A percentile compares a stretch with the other conserved stretches of the same genome.
Evolutionary conservation across 768 basidiomycete species (phyloP).

Genomic region (Rubroboletus pulcherrimus): DNA sequence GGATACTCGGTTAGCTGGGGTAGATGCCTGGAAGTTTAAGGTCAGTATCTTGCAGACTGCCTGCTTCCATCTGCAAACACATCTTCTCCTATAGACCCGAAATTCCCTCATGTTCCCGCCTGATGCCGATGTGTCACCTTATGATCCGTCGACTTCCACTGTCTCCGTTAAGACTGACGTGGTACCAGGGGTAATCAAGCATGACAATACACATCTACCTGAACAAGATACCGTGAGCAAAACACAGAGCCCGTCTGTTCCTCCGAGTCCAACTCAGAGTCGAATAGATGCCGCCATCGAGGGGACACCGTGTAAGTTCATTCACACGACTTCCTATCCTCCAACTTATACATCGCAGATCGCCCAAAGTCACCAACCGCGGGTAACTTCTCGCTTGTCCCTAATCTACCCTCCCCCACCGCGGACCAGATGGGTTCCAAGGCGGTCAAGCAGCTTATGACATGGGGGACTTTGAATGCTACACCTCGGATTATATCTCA

Average conservation of each 20-base stretch:
- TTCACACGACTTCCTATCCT: background rate
- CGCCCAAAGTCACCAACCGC: conserved; percentile 53
- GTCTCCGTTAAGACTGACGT: conserved; percentile 31
- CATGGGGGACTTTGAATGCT: conserved; percentile 90
- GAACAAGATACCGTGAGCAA: conserved; percentile 58
- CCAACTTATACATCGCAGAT: conserved; percentile 43
- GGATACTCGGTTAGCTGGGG: conserved; percentile 66
- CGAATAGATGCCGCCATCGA: conserved; percentile 89
- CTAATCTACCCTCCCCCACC: conserved; percentile 83
- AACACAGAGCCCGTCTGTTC: conserved; percentile 47
- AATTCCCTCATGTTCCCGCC: conserved; percentile 96
- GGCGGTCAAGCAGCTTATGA: conserved; percentile 92
- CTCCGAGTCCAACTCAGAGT: conserved; percentile 88
- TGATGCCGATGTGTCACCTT: conserved; percentile 83
- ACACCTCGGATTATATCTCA: conserved; percentile 85
- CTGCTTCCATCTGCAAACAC: background rate
- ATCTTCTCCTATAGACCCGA: conserved; percentile 54
- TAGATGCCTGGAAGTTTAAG: conserved; percentile 83
- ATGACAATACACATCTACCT: conserved; percentile 77
- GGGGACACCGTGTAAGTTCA: conserved; percentile 79
- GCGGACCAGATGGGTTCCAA: conserved; percentile 75
- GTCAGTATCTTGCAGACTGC: conserved; percentile 31
- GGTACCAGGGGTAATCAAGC: conserved; percentile 63
- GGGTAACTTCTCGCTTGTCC: conserved; percentile 70
- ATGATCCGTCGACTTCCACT: conserved; percentile 43